phyloP scores from a whole-genome alignment of 2,329 filamentous ascomycete species.

The Elsinoe necatrix region DNA sequence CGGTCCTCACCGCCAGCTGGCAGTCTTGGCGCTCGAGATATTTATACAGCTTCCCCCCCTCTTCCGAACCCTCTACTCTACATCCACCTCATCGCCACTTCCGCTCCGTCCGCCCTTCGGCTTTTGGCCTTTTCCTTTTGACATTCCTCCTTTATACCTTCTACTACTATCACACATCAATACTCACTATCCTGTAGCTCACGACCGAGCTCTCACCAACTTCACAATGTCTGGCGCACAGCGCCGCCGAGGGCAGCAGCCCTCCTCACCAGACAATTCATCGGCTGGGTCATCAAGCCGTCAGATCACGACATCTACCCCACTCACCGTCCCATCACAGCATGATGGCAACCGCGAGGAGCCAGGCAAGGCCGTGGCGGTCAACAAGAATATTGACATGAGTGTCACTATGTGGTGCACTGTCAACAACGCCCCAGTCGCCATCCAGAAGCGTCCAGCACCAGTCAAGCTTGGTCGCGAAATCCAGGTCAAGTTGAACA shows the following conservation, averaged over 20 bases:
- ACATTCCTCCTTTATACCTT: background rate
- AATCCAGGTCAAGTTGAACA: conserved; percentile 53
- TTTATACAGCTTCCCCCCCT: conserved; percentile 1
- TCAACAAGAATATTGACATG: conserved; percentile 25
- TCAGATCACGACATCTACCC: background rate
- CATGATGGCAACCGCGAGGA: conserved; percentile 21
- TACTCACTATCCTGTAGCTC: background rate
- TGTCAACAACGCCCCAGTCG: conserved; percentile 20
- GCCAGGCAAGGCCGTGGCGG: background rate
- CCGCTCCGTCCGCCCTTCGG: background rate
- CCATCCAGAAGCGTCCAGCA: conserved; percentile 25
- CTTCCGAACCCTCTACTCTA: background rate
- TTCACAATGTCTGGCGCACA: conserved; percentile 15
- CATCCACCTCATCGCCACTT: background rate
- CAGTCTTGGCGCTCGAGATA: background rate
- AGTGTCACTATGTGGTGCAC: conserved; percentile 24
- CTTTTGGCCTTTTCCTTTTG: background rate
- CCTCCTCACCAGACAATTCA: background rate
- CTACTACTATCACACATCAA: background rate
- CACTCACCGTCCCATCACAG: background rate
- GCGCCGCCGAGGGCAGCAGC: background rate
- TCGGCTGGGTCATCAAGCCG: conserved; percentile 6
- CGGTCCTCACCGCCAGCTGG: background rate
- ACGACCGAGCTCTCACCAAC: background rate
- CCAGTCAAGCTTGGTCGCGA: conserved; percentile 35